phyloP scores from a whole-genome alignment of 495 filamentous ascomycete genomes.

The Ascobolus immersus region DNA sequence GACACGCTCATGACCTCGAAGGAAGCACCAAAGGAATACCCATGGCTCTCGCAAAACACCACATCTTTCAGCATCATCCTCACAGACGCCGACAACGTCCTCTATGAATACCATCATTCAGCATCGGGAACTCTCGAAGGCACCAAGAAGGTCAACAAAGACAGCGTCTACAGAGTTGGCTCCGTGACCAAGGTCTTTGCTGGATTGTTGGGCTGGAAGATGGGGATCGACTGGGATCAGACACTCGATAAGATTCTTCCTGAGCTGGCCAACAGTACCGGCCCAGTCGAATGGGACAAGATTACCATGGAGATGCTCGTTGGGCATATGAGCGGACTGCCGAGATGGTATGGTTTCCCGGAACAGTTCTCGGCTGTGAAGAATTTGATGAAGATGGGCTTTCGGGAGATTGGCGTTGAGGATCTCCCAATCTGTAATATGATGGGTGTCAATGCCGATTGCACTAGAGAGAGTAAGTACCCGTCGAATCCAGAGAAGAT shows the following conservation, averaged over 20 bases:
- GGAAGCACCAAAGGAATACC: too few relatives aligned
- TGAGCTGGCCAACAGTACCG: slow-evolving; percentile 15
- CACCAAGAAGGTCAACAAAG: slow-evolving; percentile 9
- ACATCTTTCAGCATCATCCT: slow-evolving; percentile 9
- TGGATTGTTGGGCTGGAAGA: slow-evolving; percentile 10
- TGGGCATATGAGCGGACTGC: slow-evolving; percentile 21
- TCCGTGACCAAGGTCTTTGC: slow-evolving; percentile 15
- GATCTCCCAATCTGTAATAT: too few relatives aligned
- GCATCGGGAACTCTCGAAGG: slow-evolving; percentile 11
- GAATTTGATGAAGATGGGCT: slow-evolving; percentile 12
- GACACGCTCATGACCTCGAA: too few relatives aligned
- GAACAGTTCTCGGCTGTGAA: slow-evolving; percentile 19
- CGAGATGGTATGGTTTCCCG: too few relatives aligned
- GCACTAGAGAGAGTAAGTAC: too few relatives aligned
- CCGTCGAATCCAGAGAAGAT: too few relatives aligned
- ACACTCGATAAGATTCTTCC: slow-evolving; percentile 23
- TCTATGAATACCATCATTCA: slow-evolving; percentile 17
- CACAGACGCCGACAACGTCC: slow-evolving; percentile 3
- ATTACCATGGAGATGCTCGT: slow-evolving; percentile 25
- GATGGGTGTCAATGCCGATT: too few relatives aligned
- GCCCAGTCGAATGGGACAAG: slow-evolving; percentile 20
- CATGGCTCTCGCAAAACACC: too few relatives aligned
- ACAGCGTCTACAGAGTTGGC: slow-evolving; percentile 16
- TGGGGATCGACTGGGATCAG: slow-evolving; percentile 14
- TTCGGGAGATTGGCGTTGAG: slow-evolving; percentile 15